phyloP scores from a whole-genome alignment of 192 early-diverging fungal genomes.

The Backusella morwellensis region DNA sequence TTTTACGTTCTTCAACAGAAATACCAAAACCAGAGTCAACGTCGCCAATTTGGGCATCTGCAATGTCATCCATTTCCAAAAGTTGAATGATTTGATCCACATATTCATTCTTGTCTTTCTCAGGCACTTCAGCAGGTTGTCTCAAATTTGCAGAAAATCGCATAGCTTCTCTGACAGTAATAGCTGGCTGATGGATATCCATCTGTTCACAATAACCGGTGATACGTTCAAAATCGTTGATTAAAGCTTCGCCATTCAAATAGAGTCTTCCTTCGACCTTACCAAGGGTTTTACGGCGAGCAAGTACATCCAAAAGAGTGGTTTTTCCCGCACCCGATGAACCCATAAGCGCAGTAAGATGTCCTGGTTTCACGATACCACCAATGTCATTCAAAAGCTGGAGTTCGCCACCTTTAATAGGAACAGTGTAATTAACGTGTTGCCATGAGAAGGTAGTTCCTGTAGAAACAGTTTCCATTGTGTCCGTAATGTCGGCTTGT shows the following conservation, averaged over 20 bases:
- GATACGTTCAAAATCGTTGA: conserved; percentile 68
- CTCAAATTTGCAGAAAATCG: conserved; percentile 74
- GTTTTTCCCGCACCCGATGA: conserved; percentile 76
- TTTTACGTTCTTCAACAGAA: conserved; percentile 84
- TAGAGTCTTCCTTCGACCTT: conserved; percentile 61
- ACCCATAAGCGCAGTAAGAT: conserved; percentile 82
- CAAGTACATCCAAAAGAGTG: conserved; percentile 70
- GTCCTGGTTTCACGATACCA: conserved; percentile 71
- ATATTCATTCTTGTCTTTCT: conserved; percentile 63
- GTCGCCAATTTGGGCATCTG: conserved; percentile 70
- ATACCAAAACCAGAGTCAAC: conserved; percentile 72
- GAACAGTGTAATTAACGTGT: conserved; percentile 68
- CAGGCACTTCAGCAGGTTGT: conserved; percentile 61
- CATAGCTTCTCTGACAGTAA: conserved; percentile 76
- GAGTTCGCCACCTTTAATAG: conserved; percentile 56
- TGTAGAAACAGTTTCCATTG: conserved; percentile 33
- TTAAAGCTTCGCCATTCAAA: conserved; percentile 56
- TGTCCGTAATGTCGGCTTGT: conserved; percentile 33
- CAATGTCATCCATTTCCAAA: conserved; percentile 71
- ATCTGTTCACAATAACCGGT: conserved; percentile 85
- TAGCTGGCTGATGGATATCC: conserved; percentile 71
- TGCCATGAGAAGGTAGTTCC: conserved; percentile 61
- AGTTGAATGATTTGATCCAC: conserved; percentile 76
- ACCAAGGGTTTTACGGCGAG: conserved; percentile 72
- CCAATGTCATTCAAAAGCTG: conserved; percentile 67